Percentiles rank a stretch among this genome's conserved stretches.
These are phyloP conservation scores for Umbilicus rupestris DNA, from an alignment of 164 flowering plant species.

Conservation along the genomic window DNA sequence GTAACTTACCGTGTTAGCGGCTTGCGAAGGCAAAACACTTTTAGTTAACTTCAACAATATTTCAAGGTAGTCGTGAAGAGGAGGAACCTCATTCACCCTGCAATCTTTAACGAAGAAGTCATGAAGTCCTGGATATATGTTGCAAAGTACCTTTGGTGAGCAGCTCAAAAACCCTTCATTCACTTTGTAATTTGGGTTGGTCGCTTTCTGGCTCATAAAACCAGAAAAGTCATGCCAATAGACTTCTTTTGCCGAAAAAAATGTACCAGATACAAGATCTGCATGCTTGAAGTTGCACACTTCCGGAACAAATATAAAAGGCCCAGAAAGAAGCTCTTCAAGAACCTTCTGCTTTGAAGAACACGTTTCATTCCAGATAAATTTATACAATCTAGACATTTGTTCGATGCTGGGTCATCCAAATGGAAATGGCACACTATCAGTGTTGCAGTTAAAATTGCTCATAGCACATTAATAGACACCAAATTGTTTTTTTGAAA, in stretches of 20 bases:
- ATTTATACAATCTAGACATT: conserved; percentile 70
- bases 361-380: conserved; percentile 53
- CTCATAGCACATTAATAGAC: not conserved
- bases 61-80: conserved; percentile 41
- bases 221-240: conserved; percentile 83
- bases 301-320: conserved; percentile 74
- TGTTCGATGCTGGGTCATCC: conserved; percentile 52
- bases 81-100: conserved; percentile 55
- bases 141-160: conserved; percentile 32
- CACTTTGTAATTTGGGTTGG: conserved; percentile 15
- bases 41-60: conserved; percentile 54
- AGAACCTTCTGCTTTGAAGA: conserved; percentile 27
- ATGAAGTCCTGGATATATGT: conserved; percentile 62
- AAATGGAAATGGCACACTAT: not conserved
- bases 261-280: conserved; percentile 50
- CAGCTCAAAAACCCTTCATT: conserved; percentile 11
- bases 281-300: conserved; percentile 24
- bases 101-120: conserved; percentile 75
- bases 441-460: not conserved
- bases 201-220: conserved; percentile 27
- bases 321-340: conserved; percentile 34
- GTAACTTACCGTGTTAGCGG: conserved; percentile 55
- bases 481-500: not conserved
- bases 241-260: conserved; percentile 54
- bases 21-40: conserved; percentile 54